These are phyloP conservation scores for Withania somnifera DNA, from an alignment of 305 asterid species.

Conservation along the genomic window DNA sequence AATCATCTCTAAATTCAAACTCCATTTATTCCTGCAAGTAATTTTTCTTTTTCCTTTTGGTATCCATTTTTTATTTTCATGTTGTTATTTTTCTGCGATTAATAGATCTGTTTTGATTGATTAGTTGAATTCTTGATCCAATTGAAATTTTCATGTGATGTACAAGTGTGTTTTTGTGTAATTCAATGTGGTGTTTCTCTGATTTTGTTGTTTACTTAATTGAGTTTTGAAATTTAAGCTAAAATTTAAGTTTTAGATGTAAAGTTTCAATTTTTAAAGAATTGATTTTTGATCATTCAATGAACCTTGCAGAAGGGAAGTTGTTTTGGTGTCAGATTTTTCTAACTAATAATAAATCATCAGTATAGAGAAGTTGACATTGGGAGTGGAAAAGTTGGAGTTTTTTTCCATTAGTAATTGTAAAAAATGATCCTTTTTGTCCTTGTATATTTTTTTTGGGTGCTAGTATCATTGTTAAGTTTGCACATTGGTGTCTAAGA, in stretches of 20 bases:
- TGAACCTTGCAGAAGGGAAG: neutral
- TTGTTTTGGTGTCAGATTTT: no score
- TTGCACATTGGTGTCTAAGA: neutral
- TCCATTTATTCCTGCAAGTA: neutral
- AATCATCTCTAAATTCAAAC: neutral
- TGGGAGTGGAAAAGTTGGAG: no score
- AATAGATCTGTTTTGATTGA: neutral
- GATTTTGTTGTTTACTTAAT: neutral
- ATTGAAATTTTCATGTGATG: neutral
- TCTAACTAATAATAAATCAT: no score
- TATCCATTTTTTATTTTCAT: neutral
- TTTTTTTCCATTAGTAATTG: neutral
- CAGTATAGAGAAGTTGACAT: neutral
- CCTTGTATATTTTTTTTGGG: neutral
- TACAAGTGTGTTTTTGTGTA: neutral
- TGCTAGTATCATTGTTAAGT: neutral
- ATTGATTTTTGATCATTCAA: neutral
- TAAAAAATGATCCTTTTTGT: neutral
- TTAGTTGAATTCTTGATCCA: neutral
- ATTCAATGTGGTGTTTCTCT: neutral
- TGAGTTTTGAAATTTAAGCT: neutral
- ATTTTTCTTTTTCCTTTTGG: neutral
- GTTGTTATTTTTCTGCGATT: neutral
- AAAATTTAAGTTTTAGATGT: neutral
- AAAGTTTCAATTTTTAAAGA: neutral